Evolutionary conservation across 371 early-diverging fungal species (phyloP), one percentile per base, ranked within the genome.

Genomic region (Mucor irregularis): DNA sequence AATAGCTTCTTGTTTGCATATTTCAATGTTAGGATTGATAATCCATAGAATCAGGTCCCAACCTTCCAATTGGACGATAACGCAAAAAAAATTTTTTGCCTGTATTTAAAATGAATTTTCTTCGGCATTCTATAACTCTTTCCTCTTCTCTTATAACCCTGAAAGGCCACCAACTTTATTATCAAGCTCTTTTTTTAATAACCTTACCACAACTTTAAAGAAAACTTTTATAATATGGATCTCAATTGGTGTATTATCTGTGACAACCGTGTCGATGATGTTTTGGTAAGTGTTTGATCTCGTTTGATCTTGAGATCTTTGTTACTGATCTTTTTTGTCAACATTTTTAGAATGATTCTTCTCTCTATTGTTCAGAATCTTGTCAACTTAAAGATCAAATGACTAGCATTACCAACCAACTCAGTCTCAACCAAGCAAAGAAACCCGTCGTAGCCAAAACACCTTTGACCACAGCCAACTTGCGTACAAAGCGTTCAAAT

Each of bases 231-330:
- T 37, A 55, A 56, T 53, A 66, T 66, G 66, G 66, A 66, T 61
- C 66, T 66, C 38, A 56, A 56, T 60, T 66, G 66, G 66, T 66
- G 66, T 61, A 66, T 66, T 66, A 66, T 66, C 66, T 66, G 66
- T 56, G 66, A 66, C 26, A 66, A 60, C 40, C 61, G 61, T 57
- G 59, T 66, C n/a, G 66, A 61, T 45, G 66, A 66, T 56, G 55
- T 54, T 13, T 56, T 66, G 53, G 64, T 63, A 63, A 63, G 64
- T 49, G 6, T 24, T 5, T 26, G 5, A 14, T 26, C 4, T 11
- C 5, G 5, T 25, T 25, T 22, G 22, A 25, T 22, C 21, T 19
- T 40, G 17, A 25, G 25, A 21, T 16, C 17, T 35, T 9, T 2
- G 16, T 19, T 35, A 21, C 30, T 45, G 25, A 39, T 39, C 21